Percentiles rank a stretch among this genome's conserved stretches.
Evolutionary conservation across 192 early-diverging fungal genomes (phyloP).

Genomic region (Coemansia sp.): DNA sequence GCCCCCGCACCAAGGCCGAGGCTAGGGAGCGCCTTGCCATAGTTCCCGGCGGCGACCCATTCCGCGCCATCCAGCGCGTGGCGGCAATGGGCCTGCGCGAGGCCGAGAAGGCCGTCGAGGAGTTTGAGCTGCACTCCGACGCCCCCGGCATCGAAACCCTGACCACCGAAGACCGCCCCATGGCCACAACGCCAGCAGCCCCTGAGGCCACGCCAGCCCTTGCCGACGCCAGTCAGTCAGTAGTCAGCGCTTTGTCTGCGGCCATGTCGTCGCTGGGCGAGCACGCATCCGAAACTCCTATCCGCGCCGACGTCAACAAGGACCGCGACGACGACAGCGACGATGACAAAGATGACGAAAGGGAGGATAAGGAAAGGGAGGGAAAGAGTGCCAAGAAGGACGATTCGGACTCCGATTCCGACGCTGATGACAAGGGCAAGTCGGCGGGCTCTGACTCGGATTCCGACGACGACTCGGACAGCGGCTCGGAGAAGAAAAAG

Average conservation of each 20-base stretch:
- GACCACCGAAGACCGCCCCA: conserved; percentile 19
- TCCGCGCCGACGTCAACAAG: neutral
- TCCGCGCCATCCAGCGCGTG: conserved; percentile 36
- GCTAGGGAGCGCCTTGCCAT: neutral
- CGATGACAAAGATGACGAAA: neutral
- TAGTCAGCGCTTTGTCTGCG: neutral
- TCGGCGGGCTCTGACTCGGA: conserved; percentile 5
- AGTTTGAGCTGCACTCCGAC: conserved; percentile 36
- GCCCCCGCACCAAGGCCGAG: neutral
- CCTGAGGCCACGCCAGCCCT: neutral
- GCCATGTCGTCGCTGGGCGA: conserved; percentile 6
- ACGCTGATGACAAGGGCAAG: conserved; percentile 13
- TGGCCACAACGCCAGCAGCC: neutral
- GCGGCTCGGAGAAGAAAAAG: conserved; percentile 12
- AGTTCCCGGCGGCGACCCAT: conserved; percentile 1
- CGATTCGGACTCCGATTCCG: conserved; percentile 9
- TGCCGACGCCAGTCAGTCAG: neutral
- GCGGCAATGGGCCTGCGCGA: conserved; percentile 38
- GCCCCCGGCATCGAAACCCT: conserved; percentile 18
- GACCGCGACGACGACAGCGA: conserved; percentile 4
- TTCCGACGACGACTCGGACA: conserved; percentile 3
- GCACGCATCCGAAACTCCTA: neutral
- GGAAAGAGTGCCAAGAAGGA: neutral
- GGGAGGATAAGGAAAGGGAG: neutral
- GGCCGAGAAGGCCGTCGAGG: conserved; percentile 35